Base-by-base conservation (phyloP, 257 asterid species). In the Fraxinus cuspidata region DNA sequence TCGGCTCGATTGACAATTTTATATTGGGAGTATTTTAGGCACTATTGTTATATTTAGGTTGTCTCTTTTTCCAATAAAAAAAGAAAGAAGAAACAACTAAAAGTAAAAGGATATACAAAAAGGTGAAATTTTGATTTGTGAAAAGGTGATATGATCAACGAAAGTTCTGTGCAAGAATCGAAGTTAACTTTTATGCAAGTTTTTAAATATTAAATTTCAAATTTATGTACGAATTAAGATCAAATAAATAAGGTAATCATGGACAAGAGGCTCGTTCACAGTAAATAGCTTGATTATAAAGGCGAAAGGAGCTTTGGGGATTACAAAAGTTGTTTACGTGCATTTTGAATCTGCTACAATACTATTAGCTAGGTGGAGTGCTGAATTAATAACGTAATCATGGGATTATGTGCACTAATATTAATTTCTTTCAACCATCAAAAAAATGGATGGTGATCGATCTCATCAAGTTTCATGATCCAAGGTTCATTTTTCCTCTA, bases 221-320 rank as follows among this genome's bases (percentile, higher is more conserved):
- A 40, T 27, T 23, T 38, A 66, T 44, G 66, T 31, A 76, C 18
- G 23, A 23, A 68, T 27, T 27, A 10, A 44, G 53, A 0, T 44
- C 53, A 44, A 44, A 44, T 13, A 44, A 44, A 13, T 47, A 47
- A 13, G 56, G 56, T 15, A 47, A 47, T 47, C 19, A 47, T 47
- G 56, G 19, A 47, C 56, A 10, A 23, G 19, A 16, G 35, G 37
- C 31, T 69, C 4, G 53, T 32, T 34, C 72, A 75, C 63, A 70
- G 70, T 74, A 34, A 66, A 70, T 19, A 15, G 38, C 13, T 35
- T 49, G 58, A 74, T 51, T 66, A 71, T 58, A 34, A 71, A 71
- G 74, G 79, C 40, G 56, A 53, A 74, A 68, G 80, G 72, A 60
- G 81, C 79, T 74, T 80, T 29, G 80, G 38, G 31, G 67, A 49